Base-by-base conservation (phyloP, 768 basidiomycete genomes). In the Boletus insuetus region DNA sequence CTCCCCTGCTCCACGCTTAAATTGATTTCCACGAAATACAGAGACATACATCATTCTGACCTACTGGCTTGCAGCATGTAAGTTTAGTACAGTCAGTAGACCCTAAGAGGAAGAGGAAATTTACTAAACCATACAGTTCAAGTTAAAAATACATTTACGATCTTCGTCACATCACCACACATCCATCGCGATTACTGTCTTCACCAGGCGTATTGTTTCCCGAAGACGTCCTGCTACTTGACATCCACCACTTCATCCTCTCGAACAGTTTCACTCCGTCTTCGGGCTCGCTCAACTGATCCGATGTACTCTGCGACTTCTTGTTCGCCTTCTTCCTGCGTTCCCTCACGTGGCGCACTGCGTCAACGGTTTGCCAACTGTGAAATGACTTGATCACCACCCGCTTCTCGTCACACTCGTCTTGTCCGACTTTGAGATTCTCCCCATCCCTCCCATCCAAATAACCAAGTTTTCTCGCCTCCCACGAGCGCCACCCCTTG, bases 311-410 rank as follows among this genome's bases (percentile, higher is more conserved):
- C 44, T 69, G 74, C 5, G 69, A 70, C 51, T 82, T 74, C 65
- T 77, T 76, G 50, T 74, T 73, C 41, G 76, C 62, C 70, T 83
- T 89, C 60, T 78, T 67, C 72, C 81, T 89, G 54, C 82, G 79
- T 58, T 82, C 86, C 65, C 87, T 77, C 50, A 78, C 80, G 34
- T 78, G 74, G 55, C 79, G 78, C 46, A 92, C 90, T 0, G 84
- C 82, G 66, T 93, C 91, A 37, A 94, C 90, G 11, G 82, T 87
- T 76, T 92, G 88, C 88, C 89, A 91, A 46, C 86, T 84, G 69
- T 89, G 87, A 69, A 92, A 94, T 24, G 87, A 84, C 80, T 92
- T 92, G 60, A 94, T 66, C 48, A 90, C 86, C 24, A 93, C 85
- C 24, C 85, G 75, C 64, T 64, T 71, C 63, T 80, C 78, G 58